These are phyloP conservation scores for Erythrobasidium yunnanense DNA, from an alignment of 768 basidiomycete species.

Conservation along the genomic window DNA sequence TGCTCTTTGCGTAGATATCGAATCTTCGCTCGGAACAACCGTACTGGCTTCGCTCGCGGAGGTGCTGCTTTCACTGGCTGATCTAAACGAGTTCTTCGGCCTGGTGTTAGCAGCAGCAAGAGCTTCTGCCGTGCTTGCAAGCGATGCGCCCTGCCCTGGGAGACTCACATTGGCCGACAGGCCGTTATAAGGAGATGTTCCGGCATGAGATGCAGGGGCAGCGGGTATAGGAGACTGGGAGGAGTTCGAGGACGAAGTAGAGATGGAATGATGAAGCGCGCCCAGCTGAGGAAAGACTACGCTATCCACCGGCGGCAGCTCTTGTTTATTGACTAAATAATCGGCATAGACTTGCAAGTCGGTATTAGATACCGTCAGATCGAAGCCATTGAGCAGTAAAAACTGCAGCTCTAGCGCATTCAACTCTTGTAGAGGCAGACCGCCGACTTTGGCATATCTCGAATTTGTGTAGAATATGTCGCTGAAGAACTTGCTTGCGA, in stretches of 20 bases:
- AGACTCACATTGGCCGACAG: not conserved
- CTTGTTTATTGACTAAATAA: slow-evolving; percentile 56
- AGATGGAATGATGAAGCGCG: too few species aligned
- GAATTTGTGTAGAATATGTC: slow-evolving; percentile 99
- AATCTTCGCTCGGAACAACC: slow-evolving; percentile 19
- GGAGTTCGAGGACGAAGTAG: too few species aligned
- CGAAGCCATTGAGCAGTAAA: slow-evolving; percentile 87
- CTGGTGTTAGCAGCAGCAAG: not conserved
- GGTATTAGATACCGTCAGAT: slow-evolving; percentile 68
- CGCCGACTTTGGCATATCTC: slow-evolving; percentile 97
- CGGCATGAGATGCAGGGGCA: too few species aligned
- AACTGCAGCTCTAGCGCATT: slow-evolving; percentile 98
- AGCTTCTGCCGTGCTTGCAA: not conserved
- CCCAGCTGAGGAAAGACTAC: too few species aligned
- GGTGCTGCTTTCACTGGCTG: slow-evolving; percentile 10
- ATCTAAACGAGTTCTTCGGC: slow-evolving; percentile 9
- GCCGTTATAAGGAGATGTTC: too few species aligned
- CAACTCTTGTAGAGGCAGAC: slow-evolving; percentile 78
- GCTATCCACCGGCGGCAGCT: not conserved
- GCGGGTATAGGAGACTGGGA: too few species aligned
- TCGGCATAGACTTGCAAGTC: slow-evolving; percentile 96
- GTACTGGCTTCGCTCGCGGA: slow-evolving; percentile 17
- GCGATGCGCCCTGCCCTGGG: not conserved
- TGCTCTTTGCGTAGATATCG: not conserved
- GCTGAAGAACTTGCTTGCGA: slow-evolving; percentile 97